A percentile compares a stretch with the other conserved stretches of the same genome.
These are phyloP conservation scores for Toxoplasma gondii DNA, from an alignment of 169 alveolate genomes.

Conservation along the genomic window DNA sequence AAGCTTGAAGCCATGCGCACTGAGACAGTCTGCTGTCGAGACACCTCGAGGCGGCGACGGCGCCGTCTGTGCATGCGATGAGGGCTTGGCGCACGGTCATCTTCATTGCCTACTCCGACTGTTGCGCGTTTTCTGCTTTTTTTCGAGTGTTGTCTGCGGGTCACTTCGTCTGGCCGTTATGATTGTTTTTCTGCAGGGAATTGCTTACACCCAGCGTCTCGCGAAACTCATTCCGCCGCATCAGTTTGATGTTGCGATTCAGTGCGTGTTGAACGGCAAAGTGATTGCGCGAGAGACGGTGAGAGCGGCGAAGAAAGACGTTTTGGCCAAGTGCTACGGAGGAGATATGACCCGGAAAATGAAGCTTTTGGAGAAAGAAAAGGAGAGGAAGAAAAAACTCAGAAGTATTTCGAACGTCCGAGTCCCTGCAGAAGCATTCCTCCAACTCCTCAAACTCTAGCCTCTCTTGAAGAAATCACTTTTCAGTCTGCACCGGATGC, in stretches of 20 bases:
- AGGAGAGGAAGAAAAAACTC: constrained; percentile 79
- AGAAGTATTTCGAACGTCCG: constrained; percentile 53
- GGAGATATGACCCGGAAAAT: constrained; percentile 94
- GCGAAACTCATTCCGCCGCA: constrained; percentile 88
- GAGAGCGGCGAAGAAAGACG: constrained; percentile 91
- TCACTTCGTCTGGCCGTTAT: neutral
- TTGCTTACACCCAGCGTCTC: constrained; percentile 48
- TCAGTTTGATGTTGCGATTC: constrained; percentile 88
- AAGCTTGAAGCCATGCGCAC: neutral
- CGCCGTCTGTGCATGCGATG: too few relatives aligned
- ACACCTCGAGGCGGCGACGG: too few relatives aligned
- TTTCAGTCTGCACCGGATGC: neutral
- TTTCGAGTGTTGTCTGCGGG: too few relatives aligned
- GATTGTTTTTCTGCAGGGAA: constrained; percentile 34
- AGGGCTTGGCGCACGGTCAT: too few relatives aligned
- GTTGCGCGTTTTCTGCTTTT: too few relatives aligned
- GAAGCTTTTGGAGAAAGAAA: constrained; percentile 91
- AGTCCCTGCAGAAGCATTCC: constrained; percentile 61
- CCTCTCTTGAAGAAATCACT: neutral
- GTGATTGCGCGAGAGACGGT: constrained; percentile 89
- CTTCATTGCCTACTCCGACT: too few relatives aligned
- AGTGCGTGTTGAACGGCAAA: constrained; percentile 85
- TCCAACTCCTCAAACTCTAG: constrained; percentile 53
- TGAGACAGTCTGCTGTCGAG: neutral
- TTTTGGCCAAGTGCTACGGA: constrained; percentile 93